Conservation (phyloP, 805 yeast species). For the Yarrowia sp. region DNA sequence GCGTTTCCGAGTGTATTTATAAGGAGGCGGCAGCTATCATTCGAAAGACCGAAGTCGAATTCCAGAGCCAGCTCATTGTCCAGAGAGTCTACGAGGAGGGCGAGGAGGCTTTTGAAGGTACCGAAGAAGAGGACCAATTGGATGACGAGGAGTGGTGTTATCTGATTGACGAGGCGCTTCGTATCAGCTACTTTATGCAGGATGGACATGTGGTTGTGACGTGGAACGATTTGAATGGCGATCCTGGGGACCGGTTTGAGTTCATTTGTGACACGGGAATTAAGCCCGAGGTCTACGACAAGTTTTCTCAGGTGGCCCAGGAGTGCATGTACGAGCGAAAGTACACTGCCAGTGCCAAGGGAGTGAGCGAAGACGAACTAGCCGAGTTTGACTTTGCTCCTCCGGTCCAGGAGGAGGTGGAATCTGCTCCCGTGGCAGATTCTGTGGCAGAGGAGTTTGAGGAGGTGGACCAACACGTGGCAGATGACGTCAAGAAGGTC, state of each 20-base stretch:
- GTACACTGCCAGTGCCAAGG: conserved; percentile 49
- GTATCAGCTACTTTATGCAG: conserved; percentile 49
- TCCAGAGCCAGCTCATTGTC: conserved; percentile 65
- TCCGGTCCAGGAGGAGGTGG: conserved; percentile 25
- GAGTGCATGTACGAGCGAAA: conserved; percentile 75
- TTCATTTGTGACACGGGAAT: conserved; percentile 65
- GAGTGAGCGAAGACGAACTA: conserved; percentile 48
- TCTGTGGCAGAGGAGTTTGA: not conserved
- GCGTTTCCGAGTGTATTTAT: conserved; percentile 67
- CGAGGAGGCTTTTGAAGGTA: conserved; percentile 49
- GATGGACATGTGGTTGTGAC: conserved; percentile 58
- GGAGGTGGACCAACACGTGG: not conserved
- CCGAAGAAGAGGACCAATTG: conserved; percentile 48
- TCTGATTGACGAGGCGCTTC: conserved; percentile 57
- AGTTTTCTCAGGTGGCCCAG: conserved; percentile 59
- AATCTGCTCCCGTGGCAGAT: not conserved
- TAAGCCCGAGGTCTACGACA: conserved; percentile 46
- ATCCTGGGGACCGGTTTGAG: conserved; percentile 77
- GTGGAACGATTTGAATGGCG: conserved; percentile 87
- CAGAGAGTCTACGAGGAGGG: conserved; percentile 68
- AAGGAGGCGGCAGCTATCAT: conserved; percentile 75
- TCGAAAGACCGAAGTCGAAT: conserved; percentile 62
- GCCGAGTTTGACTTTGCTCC: conserved; percentile 52
- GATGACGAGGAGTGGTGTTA: conserved; percentile 63
- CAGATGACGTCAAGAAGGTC: not conserved